Conservation (phyloP, 805 yeast genomes). For the Hanseniaspora jakobsenii region DNA sequence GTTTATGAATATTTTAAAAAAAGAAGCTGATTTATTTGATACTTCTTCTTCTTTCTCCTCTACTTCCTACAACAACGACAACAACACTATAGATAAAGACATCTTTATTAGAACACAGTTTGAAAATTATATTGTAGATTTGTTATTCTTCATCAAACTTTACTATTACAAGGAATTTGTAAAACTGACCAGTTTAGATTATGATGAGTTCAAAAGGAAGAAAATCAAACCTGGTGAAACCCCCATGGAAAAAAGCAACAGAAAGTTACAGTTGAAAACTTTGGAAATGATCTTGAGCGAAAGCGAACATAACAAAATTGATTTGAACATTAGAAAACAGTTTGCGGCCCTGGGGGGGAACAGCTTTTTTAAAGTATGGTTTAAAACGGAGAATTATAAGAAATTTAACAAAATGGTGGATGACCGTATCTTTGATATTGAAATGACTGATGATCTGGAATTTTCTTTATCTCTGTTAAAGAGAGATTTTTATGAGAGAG, state of each 20-base stretch:
- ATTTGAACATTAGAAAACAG: slow-evolving; percentile 4
- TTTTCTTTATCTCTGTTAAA: too few species aligned
- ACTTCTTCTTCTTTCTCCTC: too few species aligned
- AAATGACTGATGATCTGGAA: slow-evolving; percentile 12
- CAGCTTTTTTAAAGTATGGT: slow-evolving; percentile 34
- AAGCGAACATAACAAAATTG: slow-evolving; percentile 7
- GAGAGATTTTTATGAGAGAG: too few species aligned
- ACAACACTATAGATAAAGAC: too few species aligned
- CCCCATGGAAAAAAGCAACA: slow-evolving; percentile 5
- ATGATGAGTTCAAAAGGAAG: slow-evolving; percentile 3
- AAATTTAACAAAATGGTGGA: slow-evolving; percentile 36
- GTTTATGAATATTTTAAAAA: slow-evolving; percentile 3
- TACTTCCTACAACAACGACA: too few species aligned
- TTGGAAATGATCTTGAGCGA: slow-evolving; percentile 10
- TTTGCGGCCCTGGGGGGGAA: slow-evolving; percentile 13
- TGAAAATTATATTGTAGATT: slow-evolving; percentile 10
- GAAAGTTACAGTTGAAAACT: slow-evolving; percentile 5
- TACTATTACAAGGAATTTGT: slow-evolving; percentile 13
- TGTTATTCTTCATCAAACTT: slow-evolving; percentile 8
- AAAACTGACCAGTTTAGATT: slow-evolving; percentile 7
- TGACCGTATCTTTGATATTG: slow-evolving; percentile 24
- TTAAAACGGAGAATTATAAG: slow-evolving; percentile 35
- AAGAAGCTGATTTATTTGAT: too few species aligned
- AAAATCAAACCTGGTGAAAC: slow-evolving; percentile 3
- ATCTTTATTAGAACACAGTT: slow-evolving; percentile 10